Percentiles rank a stretch among this genome's conserved stretches.
These are phyloP conservation scores for Microdochium nivale DNA, from an alignment of 2,329 filamentous ascomycete genomes.

Conservation along the genomic window DNA sequence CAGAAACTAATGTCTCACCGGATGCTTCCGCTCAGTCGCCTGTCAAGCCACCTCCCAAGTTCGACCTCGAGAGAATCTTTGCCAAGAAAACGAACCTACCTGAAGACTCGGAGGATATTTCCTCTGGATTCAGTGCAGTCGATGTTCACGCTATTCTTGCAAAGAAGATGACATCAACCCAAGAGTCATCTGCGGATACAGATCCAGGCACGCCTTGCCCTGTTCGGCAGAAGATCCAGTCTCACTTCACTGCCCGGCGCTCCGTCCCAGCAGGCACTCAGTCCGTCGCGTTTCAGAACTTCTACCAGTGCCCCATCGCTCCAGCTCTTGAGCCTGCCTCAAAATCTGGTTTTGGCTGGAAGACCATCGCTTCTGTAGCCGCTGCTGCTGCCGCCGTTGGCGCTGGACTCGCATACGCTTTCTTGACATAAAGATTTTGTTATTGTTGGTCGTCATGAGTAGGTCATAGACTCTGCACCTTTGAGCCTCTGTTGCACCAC, in stretches of 20 bases:
- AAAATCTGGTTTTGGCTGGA: background rate
- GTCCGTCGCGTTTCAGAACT: background rate
- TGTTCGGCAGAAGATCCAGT: background rate
- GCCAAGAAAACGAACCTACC: background rate
- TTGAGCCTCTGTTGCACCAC: no score
- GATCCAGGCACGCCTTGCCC: background rate
- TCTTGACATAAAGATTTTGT: background rate
- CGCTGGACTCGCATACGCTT: background rate
- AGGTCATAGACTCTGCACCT: no score
- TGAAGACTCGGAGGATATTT: background rate
- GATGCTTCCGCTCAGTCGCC: background rate
- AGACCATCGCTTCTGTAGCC: background rate
- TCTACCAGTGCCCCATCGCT: background rate
- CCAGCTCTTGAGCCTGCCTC: background rate
- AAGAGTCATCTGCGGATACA: background rate
- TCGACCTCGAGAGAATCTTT: background rate
- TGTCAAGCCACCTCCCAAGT: background rate
- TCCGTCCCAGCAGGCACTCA: background rate
- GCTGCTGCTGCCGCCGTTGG: background rate
- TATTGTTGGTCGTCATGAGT: background rate
- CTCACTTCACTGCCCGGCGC: background rate
- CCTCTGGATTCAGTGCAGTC: background rate
- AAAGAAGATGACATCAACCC: background rate
- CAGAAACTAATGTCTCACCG: background rate
- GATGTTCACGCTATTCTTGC: background rate